Evolutionary conservation across 192 early-diverging fungal species (phyloP).

Genomic region (Diversispora eburnea): DNA sequence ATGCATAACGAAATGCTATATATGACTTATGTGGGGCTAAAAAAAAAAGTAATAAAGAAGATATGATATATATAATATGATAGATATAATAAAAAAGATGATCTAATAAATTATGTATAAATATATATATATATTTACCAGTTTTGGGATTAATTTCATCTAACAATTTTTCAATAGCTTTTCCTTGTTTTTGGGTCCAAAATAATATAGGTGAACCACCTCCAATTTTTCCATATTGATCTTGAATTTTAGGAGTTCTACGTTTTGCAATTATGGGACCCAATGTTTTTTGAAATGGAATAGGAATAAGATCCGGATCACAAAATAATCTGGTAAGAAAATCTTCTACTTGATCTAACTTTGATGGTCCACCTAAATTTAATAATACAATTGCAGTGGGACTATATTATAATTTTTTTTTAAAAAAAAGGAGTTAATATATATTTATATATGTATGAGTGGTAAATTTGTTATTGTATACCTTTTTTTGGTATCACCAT

Average conservation of each 20-base stretch:
- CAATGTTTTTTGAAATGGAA: constrained; percentile 73
- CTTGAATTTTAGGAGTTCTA: constrained; percentile 79
- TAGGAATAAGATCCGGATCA: constrained; percentile 88
- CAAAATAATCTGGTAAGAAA: constrained; percentile 84
- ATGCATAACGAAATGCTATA: constrained; percentile 89
- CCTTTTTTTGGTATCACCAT: no score
- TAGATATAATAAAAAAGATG: no score
- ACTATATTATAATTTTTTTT: constrained; percentile 24
- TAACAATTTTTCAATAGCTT: constrained; percentile 69
- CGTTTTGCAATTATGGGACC: constrained; percentile 78
- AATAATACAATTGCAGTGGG: constrained; percentile 83
- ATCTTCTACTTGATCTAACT: constrained; percentile 67
- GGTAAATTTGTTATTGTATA: no score
- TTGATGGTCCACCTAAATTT: constrained; percentile 91
- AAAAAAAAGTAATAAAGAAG: neutral
- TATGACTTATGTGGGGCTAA: constrained; percentile 86
- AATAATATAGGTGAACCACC: constrained; percentile 89
- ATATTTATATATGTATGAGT: neutral
- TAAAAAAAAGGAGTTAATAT: neutral
- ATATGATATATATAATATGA: neutral
- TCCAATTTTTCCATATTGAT: constrained; percentile 90
- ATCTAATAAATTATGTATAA: no score
- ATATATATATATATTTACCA: constrained; percentile 40
- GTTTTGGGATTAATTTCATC: constrained; percentile 72
- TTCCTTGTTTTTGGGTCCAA: constrained; percentile 88